A percentile compares a stretch with the other conserved stretches of the same genome.
Evolutionary conservation across 2,329 filamentous ascomycete species (phyloP).

Genomic region (Sphaerulina vaccinii): DNA sequence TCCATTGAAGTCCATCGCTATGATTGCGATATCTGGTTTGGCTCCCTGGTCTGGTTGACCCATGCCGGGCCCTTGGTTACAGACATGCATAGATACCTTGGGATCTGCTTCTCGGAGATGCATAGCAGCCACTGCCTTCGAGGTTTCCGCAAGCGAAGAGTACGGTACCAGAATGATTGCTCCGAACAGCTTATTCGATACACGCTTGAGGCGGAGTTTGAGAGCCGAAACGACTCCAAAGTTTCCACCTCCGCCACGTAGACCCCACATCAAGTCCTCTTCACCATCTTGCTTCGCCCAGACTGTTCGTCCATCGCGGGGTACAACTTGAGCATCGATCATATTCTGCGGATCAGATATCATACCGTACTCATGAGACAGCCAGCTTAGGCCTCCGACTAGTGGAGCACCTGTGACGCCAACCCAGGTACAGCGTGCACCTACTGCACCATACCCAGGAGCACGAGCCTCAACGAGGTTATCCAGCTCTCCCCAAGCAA

Average conservation of each 20-base stretch:
- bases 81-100: slow-evolving; percentile 34
- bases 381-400: slow-evolving; percentile 42
- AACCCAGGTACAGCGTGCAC: slow-evolving; percentile 41
- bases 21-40: slow-evolving; percentile 28
- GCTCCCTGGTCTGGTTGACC: slow-evolving; percentile 25
- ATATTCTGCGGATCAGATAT: slow-evolving; percentile 44
- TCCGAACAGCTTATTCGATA: slow-evolving; percentile 30
- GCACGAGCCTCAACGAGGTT: slow-evolving; percentile 37
- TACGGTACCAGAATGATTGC: slow-evolving; percentile 28
- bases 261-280: slow-evolving; percentile 44
- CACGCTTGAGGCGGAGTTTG: slow-evolving; percentile 32
- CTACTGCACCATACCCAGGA: slow-evolving; percentile 39
- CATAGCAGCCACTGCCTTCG: slow-evolving; percentile 30
- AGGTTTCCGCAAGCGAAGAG: slow-evolving; percentile 23
- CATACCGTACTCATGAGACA: slow-evolving; percentile 41
- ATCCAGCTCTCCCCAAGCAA: slow-evolving; percentile 42
- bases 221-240: slow-evolving; percentile 36
- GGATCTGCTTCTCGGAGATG: slow-evolving; percentile 29
- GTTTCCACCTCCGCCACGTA: slow-evolving; percentile 43
- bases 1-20: slow-evolving; percentile 36
- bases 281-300: slow-evolving; percentile 39
- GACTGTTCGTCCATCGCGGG: slow-evolving; percentile 38
- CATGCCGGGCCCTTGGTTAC: slow-evolving; percentile 30
- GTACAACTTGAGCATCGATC: slow-evolving; percentile 42
- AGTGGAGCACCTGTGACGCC: slow-evolving; percentile 42